Evolutionary conservation across 2,329 filamentous ascomycete genomes (phyloP).

Genomic region (Colletotrichum navitas): DNA sequence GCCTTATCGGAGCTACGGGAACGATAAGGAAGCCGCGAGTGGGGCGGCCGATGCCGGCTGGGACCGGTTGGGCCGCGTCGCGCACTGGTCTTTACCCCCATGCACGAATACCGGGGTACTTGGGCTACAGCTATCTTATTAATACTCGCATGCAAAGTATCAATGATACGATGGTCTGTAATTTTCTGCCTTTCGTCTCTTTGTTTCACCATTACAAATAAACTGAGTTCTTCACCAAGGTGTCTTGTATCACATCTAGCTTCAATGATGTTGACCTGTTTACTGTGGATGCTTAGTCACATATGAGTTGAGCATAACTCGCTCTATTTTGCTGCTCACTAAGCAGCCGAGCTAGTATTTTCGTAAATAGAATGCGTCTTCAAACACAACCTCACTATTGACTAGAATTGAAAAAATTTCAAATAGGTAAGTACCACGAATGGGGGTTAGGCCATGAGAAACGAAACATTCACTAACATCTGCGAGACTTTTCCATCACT

Average conservation of each 20-base stretch:
- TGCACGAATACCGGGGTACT: too few relatives aligned
- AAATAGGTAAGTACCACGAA: not conserved
- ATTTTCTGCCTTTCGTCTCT: not conserved
- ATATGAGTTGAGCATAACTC: not conserved
- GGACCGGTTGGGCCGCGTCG: conserved; percentile 10
- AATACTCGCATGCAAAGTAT: too few relatives aligned
- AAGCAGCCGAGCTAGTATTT: not conserved
- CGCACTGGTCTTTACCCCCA: not conserved
- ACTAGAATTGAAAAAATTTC: not conserved
- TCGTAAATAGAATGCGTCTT: not conserved
- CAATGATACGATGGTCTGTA: not conserved
- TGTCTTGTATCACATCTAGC: not conserved
- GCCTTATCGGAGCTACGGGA: conserved; percentile 41
- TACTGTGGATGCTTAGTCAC: not conserved
- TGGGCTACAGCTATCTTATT: too few relatives aligned
- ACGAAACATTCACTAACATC: not conserved
- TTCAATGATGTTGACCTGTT: not conserved
- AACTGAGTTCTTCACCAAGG: too few relatives aligned
- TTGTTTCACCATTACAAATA: not conserved
- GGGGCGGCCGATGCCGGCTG: conserved; percentile 18
- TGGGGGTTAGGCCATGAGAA: not conserved
- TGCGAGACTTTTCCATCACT: not conserved
- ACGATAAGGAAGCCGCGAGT: conserved; percentile 29
- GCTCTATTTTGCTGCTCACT: not conserved
- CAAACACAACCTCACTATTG: not conserved